Conservation (phyloP, 305 asterid species). For the Nicotiana rustica region DNA sequence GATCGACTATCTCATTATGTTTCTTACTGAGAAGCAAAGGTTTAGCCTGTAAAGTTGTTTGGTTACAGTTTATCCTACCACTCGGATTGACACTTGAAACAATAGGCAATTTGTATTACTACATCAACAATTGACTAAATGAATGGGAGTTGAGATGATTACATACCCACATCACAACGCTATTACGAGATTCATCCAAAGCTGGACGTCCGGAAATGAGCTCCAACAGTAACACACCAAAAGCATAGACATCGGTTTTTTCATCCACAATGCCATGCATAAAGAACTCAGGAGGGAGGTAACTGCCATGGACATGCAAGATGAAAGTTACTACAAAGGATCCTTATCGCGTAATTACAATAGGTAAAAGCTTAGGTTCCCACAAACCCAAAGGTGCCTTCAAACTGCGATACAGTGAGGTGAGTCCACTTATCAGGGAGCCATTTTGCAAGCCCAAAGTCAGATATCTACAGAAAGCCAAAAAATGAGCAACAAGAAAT, state of each 20-base stretch:
- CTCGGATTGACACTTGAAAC: background rate
- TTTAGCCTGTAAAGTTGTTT: slow-evolving; percentile 73
- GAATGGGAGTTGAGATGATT: background rate
- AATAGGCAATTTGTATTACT: background rate
- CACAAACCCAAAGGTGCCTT: slow-evolving; percentile 95
- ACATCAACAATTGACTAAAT: background rate
- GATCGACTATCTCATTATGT: slow-evolving; percentile 66
- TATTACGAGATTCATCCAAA: slow-evolving; percentile 69
- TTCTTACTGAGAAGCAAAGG: slow-evolving; percentile 66
- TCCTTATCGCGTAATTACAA: background rate
- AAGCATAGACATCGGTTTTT: slow-evolving; percentile 92
- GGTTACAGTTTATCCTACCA: background rate
- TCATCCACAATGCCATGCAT: slow-evolving; percentile 91
- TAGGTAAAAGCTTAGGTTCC: background rate
- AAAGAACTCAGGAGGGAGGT: slow-evolving; percentile 70
- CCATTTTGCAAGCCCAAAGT: slow-evolving; percentile 97
- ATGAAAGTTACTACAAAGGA: background rate
- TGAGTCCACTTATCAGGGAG: slow-evolving; percentile 97
- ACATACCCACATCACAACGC: slow-evolving; percentile 98
- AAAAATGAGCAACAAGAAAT: slow-evolving; percentile 37
- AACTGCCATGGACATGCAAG: slow-evolving; percentile 44
- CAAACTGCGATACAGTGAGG: slow-evolving; percentile 77
- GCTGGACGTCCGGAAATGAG: slow-evolving; percentile 92
- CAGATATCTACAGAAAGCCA: slow-evolving; percentile 72
- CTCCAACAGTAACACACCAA: slow-evolving; percentile 85